Conservation (phyloP, 2,329 filamentous ascomycete species). For the Hortaea werneckii region DNA sequence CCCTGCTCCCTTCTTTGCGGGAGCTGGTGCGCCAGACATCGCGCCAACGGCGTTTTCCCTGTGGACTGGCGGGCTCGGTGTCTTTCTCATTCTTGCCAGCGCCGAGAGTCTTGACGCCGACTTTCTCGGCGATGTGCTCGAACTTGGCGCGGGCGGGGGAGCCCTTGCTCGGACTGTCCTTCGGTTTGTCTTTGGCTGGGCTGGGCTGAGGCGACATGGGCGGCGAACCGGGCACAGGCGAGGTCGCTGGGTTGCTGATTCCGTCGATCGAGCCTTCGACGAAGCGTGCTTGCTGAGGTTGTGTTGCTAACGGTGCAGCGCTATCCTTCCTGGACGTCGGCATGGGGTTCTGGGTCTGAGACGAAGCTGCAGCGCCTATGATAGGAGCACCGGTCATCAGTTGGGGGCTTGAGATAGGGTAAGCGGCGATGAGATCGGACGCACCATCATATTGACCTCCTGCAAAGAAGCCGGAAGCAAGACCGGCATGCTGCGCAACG, state of each 20-base stretch:
- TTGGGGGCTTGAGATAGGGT: background rate
- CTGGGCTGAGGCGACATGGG: slow-evolving; percentile 11
- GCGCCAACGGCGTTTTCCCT: slow-evolving; percentile 4
- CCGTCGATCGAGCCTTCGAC: slow-evolving; percentile 18
- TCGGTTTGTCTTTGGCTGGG: slow-evolving; percentile 4
- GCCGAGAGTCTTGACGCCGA: slow-evolving; percentile 26
- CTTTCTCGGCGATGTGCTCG: slow-evolving; percentile 37
- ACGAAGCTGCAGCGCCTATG: slow-evolving; percentile 1
- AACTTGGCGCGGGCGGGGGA: slow-evolving; percentile 39
- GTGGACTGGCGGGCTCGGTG: background rate
- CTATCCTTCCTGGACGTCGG: background rate
- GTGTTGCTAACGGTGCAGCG: background rate
- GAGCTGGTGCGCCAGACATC: slow-evolving; percentile 1
- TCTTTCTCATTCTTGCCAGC: slow-evolving; percentile 2
- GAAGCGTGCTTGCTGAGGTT: slow-evolving; percentile 9
- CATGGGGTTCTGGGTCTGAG: slow-evolving; percentile 1
- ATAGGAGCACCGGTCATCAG: slow-evolving; percentile 2
- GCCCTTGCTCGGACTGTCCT: slow-evolving; percentile 14
- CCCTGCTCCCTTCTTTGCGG: slow-evolving; percentile 1
- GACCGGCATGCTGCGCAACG: slow-evolving; percentile 21
- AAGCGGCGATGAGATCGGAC: slow-evolving; percentile 2
- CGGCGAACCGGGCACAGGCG: slow-evolving; percentile 6
- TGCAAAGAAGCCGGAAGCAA: slow-evolving; percentile 19
- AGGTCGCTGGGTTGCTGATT: slow-evolving; percentile 12
- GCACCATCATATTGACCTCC: slow-evolving; percentile 20